A percentile compares a stretch with the other conserved stretches of the same genome.
phyloP scores from a whole-genome alignment of 2,329 filamentous ascomycete species.

The Helotiales sp. region DNA sequence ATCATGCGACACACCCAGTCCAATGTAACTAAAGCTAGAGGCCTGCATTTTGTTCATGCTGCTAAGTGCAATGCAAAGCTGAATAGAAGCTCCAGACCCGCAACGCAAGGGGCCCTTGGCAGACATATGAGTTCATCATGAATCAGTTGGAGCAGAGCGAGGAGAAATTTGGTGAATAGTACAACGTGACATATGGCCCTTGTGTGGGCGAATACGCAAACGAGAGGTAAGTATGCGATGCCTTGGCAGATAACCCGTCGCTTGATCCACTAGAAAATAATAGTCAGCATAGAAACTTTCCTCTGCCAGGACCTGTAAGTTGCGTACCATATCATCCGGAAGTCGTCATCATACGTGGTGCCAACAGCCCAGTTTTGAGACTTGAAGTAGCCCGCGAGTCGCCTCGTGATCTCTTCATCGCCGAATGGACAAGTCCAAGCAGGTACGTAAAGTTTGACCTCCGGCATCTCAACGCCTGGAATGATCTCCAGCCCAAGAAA shows the following conservation, averaged over 20 bases:
- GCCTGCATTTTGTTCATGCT: too few species aligned
- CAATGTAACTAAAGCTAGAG: too few species aligned
- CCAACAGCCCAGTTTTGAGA: not conserved
- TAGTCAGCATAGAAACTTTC: not conserved
- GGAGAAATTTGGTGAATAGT: not conserved
- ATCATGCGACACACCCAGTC: too few species aligned
- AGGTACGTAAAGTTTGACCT: not conserved
- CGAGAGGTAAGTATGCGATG: conserved; percentile 2
- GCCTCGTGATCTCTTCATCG: not conserved
- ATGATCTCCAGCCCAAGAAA: not conserved
- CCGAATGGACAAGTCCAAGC: not conserved
- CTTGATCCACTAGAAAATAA: not conserved
- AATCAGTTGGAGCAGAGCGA: not conserved
- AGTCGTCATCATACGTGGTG: not conserved
- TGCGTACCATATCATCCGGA: not conserved
- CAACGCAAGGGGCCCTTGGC: too few species aligned
- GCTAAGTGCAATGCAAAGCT: too few species aligned
- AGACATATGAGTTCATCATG: too few species aligned
- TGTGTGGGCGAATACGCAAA: conserved; percentile 1
- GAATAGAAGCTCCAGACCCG: too few species aligned
- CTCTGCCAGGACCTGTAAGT: too few species aligned
- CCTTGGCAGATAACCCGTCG: not conserved
- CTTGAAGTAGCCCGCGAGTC: not conserved
- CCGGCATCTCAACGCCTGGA: not conserved
- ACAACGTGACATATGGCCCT: conserved; percentile 10